These are phyloP conservation scores for Pseudonitzschia delicatissima DNA, from an alignment of 108 stramenopile genomes.

Conservation along the genomic window DNA sequence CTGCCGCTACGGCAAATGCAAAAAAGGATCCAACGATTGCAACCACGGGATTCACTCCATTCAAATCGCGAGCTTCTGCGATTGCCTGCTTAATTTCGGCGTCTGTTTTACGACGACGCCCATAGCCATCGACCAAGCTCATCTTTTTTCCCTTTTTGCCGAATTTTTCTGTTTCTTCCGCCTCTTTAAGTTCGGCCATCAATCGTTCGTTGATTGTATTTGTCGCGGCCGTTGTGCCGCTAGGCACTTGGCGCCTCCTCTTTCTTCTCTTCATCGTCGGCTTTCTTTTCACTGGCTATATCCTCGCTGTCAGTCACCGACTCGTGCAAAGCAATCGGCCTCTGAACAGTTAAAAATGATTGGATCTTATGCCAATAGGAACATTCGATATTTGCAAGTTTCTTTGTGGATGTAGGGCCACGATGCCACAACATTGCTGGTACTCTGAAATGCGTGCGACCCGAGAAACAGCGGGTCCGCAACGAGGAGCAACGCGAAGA, in stretches of 20 bases:
- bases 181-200: constrained; percentile 63
- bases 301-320: background rate
- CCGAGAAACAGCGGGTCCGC: background rate
- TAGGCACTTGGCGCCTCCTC: background rate
- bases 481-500: background rate
- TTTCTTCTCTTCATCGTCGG: background rate
- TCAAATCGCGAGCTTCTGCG: constrained; percentile 70
- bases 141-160: constrained; percentile 41
- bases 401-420: background rate
- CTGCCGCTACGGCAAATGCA: constrained; percentile 59
- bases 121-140: constrained; percentile 25
- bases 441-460: background rate
- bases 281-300: background rate
- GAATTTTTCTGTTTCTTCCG: constrained; percentile 55
- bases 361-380: background rate
- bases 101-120: constrained; percentile 51
- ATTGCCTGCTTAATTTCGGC: constrained; percentile 61
- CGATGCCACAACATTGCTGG: background rate
- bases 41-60: constrained; percentile 82
- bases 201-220: constrained; percentile 79
- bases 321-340: background rate
- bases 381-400: background rate
- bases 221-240: constrained; percentile 41
- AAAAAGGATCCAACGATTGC: constrained; percentile 56
- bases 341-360: no score